These are phyloP conservation scores for Brassica cretica DNA, from an alignment of 345 rosid genomes.

Conservation along the genomic window DNA sequence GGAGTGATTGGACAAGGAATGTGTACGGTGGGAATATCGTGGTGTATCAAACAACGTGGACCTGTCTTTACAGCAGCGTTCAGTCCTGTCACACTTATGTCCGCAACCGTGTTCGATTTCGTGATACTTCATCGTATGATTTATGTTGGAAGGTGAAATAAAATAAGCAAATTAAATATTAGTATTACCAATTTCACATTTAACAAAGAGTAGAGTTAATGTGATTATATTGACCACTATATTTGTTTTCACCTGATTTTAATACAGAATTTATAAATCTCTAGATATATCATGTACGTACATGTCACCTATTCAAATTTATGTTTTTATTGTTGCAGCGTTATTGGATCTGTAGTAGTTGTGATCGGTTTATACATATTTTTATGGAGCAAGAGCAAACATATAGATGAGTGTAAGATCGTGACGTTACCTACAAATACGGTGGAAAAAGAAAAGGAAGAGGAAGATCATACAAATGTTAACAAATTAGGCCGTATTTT, in stretches of 20 bases:
- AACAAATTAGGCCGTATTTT: slow-evolving; percentile 21
- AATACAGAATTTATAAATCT: not conserved
- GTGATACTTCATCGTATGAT: slow-evolving; percentile 33
- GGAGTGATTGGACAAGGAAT: slow-evolving; percentile 45
- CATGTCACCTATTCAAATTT: not conserved
- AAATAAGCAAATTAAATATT: not conserved
- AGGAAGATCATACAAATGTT: slow-evolving; percentile 10
- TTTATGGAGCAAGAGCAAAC: slow-evolving; percentile 37
- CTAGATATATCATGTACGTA: not conserved
- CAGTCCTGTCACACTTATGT: slow-evolving; percentile 43
- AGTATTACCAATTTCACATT: not conserved
- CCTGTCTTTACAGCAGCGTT: slow-evolving; percentile 48
- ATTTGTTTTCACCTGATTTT: not conserved
- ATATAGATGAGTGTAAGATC: slow-evolving; percentile 12
- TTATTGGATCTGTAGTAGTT: slow-evolving; percentile 37
- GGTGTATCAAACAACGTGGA: slow-evolving; percentile 51
- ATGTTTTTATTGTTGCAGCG: slow-evolving; percentile 11
- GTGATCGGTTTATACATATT: slow-evolving; percentile 36
- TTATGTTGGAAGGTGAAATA: slow-evolving; percentile 37
- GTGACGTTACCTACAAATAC: slow-evolving; percentile 20
- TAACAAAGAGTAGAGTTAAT: not conserved
- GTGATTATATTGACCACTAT: not conserved
- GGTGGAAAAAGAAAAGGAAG: slow-evolving; percentile 31
- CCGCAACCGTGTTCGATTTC: slow-evolving; percentile 36
- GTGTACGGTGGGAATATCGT: slow-evolving; percentile 44